Conservation (phyloP, 495 filamentous ascomycete genomes). For the Monascus purpureus region DNA sequence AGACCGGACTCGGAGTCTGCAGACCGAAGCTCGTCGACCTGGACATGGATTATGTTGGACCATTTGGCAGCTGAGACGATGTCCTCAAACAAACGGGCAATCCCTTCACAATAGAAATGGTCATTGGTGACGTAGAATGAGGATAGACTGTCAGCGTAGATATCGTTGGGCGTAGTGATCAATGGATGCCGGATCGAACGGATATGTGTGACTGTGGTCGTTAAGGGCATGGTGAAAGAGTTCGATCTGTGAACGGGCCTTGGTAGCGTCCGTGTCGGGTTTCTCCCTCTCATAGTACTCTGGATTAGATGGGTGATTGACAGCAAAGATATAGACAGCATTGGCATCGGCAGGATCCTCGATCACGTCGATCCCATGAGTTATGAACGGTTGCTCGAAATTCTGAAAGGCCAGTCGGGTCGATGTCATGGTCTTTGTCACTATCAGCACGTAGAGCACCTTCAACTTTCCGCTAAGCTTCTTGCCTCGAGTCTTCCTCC, state of each 20-base stretch:
- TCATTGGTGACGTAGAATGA: constrained; percentile 50
- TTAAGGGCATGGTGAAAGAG: constrained; percentile 40
- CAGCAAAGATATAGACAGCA: constrained; percentile 45
- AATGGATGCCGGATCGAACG: constrained; percentile 28
- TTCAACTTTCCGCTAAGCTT: neutral
- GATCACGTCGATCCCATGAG: constrained; percentile 48
- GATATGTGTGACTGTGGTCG: constrained; percentile 21
- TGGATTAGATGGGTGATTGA: constrained; percentile 43
- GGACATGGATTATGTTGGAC: constrained; percentile 23
- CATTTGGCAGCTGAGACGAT: constrained; percentile 21
- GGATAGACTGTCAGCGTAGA: constrained; percentile 31
- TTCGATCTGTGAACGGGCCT: constrained; percentile 40
- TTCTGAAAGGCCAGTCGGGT: constrained; percentile 32
- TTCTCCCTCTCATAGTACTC: constrained; percentile 11
- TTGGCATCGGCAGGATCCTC: constrained; percentile 22
- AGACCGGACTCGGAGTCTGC: constrained; percentile 17
- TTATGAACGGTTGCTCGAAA: constrained; percentile 40
- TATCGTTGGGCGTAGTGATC: constrained; percentile 47
- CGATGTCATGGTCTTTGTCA: constrained; percentile 33
- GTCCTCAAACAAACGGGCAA: constrained; percentile 30
- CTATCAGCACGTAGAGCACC: neutral
- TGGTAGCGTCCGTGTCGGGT: constrained; percentile 8
- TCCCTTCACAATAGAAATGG: constrained; percentile 36
- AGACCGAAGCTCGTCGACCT: constrained; percentile 8
- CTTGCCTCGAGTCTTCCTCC: neutral